A percentile compares a stretch with the other conserved stretches of the same genome.
These are phyloP conservation scores for Kazachstania martiniae DNA, from an alignment of 805 yeast genomes.

Conservation along the genomic window DNA sequence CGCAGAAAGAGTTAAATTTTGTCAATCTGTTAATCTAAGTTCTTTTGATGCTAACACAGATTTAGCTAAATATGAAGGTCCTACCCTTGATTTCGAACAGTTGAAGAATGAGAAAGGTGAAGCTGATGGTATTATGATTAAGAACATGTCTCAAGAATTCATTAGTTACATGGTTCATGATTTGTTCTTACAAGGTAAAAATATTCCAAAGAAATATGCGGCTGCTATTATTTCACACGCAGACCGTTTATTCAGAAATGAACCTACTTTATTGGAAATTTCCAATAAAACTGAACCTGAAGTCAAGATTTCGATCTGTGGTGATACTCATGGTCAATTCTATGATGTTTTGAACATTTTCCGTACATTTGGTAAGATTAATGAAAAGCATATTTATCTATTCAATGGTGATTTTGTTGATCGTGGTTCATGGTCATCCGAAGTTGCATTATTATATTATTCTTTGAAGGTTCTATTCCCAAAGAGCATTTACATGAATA, in stretches of 20 bases:
- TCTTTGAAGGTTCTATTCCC: conserved; percentile 73
- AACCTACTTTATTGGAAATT: conserved; percentile 70
- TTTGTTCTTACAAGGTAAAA: conserved; percentile 62
- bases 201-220: conserved; percentile 70
- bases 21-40: conserved; percentile 17
- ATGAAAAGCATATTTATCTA: conserved; percentile 52
- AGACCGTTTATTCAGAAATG: conserved; percentile 49
- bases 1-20: conserved; percentile 24
- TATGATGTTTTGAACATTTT: conserved; percentile 81
- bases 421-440: conserved; percentile 97
- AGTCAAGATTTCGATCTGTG: conserved; percentile 68
- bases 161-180: conserved; percentile 50
- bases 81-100: conserved; percentile 20
- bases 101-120: conserved; percentile 18
- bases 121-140: conserved; percentile 21
- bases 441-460: conserved; percentile 76
- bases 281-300: conserved; percentile 21
- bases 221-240: conserved; percentile 72
- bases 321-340: conserved; percentile 97
- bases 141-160: conserved; percentile 42
- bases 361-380: conserved; percentile 60
- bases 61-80: conserved; percentile 22
- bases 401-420: conserved; percentile 98
- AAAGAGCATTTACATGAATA: conserved; percentile 54
- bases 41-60: conserved; percentile 27